phyloP scores from a whole-genome alignment of 2,329 filamentous ascomycete genomes.

The Sporothrix protearum region DNA sequence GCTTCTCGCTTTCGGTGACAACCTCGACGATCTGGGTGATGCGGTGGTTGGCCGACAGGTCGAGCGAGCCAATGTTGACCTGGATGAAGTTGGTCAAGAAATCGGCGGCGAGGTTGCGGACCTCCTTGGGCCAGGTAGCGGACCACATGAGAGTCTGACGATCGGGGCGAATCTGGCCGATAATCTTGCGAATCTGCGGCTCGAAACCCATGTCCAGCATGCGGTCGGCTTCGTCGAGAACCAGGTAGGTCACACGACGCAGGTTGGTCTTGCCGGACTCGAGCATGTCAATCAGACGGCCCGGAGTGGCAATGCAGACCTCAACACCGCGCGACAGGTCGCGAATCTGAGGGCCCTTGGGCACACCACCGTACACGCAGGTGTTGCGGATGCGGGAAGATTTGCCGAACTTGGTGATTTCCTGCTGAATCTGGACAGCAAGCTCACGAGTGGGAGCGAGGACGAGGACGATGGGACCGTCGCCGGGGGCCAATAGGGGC shows the following conservation, averaged over 20 bases:
- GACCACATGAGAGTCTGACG: constrained; percentile 99
- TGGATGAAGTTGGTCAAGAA: constrained; percentile 96
- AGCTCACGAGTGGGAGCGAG: constrained; percentile 96
- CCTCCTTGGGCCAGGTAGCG: constrained; percentile 98
- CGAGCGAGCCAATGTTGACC: constrained; percentile 96
- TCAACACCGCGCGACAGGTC: constrained; percentile 93
- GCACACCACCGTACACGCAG: constrained; percentile 98
- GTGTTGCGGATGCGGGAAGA: constrained; percentile 98
- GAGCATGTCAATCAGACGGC: constrained; percentile 97
- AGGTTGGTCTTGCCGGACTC: constrained; percentile 98
- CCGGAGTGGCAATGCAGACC: constrained; percentile 96
- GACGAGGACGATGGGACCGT: constrained; percentile 94
- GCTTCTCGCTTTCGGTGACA: constrained; percentile 94
- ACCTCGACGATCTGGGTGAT: constrained; percentile 98
- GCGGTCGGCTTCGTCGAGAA: constrained; percentile 97
- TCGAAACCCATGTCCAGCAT: constrained; percentile 99
- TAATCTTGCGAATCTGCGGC: constrained; percentile 98
- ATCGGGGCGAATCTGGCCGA: constrained; percentile 94
- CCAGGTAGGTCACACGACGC: constrained; percentile 93
- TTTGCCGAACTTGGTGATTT: constrained; percentile 98
- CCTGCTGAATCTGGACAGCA: constrained; percentile 96
- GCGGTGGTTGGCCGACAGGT: constrained; percentile 93
- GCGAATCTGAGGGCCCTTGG: constrained; percentile 94
- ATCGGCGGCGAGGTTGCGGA: constrained; percentile 83
- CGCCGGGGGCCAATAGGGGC: constrained; percentile 88